phyloP scores from a whole-genome alignment of 2,329 filamentous ascomycete species.

The Colletotrichum tamarilloi region DNA sequence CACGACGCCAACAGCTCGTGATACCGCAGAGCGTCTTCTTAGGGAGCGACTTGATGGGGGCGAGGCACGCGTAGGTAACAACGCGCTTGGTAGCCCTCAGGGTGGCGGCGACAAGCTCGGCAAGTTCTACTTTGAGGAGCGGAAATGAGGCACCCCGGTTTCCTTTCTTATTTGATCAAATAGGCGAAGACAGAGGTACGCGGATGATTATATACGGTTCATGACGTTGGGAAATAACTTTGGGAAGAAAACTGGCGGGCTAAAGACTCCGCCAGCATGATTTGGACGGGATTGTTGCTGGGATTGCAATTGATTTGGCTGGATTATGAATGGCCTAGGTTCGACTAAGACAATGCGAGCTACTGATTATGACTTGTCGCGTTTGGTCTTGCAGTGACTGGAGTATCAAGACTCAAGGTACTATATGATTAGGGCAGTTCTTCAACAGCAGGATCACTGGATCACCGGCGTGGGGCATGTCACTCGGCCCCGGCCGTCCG shows the following conservation, averaged over 20 bases:
- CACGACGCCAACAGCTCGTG: constrained; percentile 47
- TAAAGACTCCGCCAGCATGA: constrained; percentile 14
- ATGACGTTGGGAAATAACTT: background rate
- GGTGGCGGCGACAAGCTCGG: constrained; percentile 61
- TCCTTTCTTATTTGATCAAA: background rate
- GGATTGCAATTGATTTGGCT: constrained; percentile 3
- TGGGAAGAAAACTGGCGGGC: background rate
- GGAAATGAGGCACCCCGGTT: constrained; percentile 39
- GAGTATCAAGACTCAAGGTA: too few relatives aligned
- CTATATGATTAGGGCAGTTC: too few relatives aligned
- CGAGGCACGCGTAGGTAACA: constrained; percentile 52
- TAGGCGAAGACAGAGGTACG: background rate
- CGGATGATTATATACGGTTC: background rate
- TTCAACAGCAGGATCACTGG: too few relatives aligned
- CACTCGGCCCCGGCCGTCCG: too few relatives aligned
- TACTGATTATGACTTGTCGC: background rate
- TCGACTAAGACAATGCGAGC: constrained; percentile 27
- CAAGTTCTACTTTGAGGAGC: constrained; percentile 70
- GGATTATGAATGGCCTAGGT: constrained; percentile 15
- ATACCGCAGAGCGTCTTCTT: constrained; percentile 74
- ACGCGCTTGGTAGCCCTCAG: constrained; percentile 55
- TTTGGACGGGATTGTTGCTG: constrained; percentile 3
- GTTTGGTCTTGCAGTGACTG: too few relatives aligned
- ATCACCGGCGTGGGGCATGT: too few relatives aligned
- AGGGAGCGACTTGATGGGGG: constrained; percentile 68